phyloP scores from a whole-genome alignment of 345 rosid genomes.

The Cochlearia excelsa region DNA sequence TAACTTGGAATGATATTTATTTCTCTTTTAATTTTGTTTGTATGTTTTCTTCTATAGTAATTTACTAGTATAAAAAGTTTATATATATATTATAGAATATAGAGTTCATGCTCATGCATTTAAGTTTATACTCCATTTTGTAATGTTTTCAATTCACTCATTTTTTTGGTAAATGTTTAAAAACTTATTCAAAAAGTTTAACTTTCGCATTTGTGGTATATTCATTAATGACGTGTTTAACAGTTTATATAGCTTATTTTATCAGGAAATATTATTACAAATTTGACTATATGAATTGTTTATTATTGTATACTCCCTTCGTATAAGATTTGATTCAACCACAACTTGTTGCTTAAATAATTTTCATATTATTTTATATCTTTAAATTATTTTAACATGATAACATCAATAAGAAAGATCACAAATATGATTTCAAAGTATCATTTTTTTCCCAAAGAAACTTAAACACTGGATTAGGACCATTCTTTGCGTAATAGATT shows the following conservation, averaged over 20 bases:
- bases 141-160: too few species aligned
- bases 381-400: too few species aligned
- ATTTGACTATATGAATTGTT: background rate
- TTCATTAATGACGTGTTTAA: background rate
- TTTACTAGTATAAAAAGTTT: too few species aligned
- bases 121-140: too few species aligned
- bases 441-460: background rate
- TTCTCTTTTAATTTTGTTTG: too few species aligned
- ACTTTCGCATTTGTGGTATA: conserved; percentile 12
- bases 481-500: background rate
- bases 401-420: background rate
- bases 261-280: too few species aligned
- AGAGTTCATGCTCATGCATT: too few species aligned
- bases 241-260: too few species aligned
- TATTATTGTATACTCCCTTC: background rate
- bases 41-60: background rate
- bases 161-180: background rate
- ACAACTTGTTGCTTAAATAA: too few species aligned
- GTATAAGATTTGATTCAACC: too few species aligned
- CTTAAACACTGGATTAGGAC: background rate
- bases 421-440: background rate
- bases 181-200: conserved; percentile 15
- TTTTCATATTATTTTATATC: too few species aligned
- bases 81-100: too few species aligned
- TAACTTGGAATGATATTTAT: background rate